phyloP scores from a whole-genome alignment of 345 rosid species.

The Syzygium jambos region DNA sequence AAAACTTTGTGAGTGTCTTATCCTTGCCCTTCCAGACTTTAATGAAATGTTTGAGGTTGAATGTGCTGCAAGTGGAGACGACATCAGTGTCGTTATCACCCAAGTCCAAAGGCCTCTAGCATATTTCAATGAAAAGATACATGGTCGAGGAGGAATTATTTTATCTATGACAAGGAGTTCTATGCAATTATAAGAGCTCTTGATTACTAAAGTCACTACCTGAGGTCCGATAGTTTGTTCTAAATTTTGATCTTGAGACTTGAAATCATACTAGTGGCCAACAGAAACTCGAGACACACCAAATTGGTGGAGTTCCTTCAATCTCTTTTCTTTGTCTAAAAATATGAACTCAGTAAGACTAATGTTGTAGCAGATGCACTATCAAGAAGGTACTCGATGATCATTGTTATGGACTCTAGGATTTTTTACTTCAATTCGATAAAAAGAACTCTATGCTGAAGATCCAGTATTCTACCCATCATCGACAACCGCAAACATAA shows the following conservation, averaged over 20 bases:
- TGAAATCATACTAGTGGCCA: not conserved
- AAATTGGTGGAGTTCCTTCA: not conserved
- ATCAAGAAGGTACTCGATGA: not conserved
- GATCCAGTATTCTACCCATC: no score
- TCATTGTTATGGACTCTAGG: not conserved
- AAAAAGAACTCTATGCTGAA: no score
- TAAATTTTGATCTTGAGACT: not conserved
- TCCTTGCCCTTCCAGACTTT: not conserved
- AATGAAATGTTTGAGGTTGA: not conserved
- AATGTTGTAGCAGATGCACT: not conserved
- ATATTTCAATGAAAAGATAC: not conserved
- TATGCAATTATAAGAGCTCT: not conserved
- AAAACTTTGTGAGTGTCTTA: not conserved
- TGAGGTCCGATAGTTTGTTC: not conserved
- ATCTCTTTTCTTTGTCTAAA: not conserved
- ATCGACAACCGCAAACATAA: accelerated
- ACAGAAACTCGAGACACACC: accelerated
- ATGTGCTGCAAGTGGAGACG: not conserved
- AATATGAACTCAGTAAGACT: not conserved
- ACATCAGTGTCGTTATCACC: not conserved
- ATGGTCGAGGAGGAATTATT: not conserved
- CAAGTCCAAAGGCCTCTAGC: not conserved
- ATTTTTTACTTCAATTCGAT: no score
- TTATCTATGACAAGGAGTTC: not conserved
- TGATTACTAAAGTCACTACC: not conserved